These are phyloP conservation scores for Litchi chinensis DNA, from an alignment of 345 rosid species.

Conservation along the genomic window DNA sequence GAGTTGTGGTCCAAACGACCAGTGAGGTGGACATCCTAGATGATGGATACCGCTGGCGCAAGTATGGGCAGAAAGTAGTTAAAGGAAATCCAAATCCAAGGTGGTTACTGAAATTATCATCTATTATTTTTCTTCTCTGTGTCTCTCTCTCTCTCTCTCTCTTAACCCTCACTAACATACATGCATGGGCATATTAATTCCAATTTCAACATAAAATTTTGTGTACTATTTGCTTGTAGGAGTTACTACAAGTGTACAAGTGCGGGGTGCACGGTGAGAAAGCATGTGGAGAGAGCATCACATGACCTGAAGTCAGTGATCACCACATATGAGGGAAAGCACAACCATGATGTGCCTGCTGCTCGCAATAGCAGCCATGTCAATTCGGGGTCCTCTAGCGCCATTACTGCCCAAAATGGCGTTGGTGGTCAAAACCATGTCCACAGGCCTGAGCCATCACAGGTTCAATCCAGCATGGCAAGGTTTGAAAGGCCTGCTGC, in stretches of 20 bases:
- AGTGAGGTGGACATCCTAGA: conserved; percentile 97
- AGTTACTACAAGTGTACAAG: conserved; percentile 98
- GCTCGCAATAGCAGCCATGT: conserved; percentile 77
- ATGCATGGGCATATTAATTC: not conserved
- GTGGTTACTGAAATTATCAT: conserved; percentile 32
- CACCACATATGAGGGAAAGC: conserved; percentile 97
- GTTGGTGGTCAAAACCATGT: conserved; percentile 45
- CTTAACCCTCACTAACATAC: not conserved
- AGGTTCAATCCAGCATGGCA: conserved; percentile 55
- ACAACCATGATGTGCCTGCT: conserved; percentile 95
- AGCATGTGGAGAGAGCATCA: conserved; percentile 98
- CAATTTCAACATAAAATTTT: conserved; percentile 7
- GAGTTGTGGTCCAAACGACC: conserved; percentile 98
- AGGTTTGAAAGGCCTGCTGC: conserved; percentile 59
- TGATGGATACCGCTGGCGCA: conserved; percentile 98
- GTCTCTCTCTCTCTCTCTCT: not conserved
- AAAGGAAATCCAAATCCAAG: conserved; percentile 99
- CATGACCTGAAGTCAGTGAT: conserved; percentile 95
- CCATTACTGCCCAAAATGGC: conserved; percentile 31
- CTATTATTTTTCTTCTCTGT: conserved; percentile 1
- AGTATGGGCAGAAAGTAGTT: conserved; percentile 98
- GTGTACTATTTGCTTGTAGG: conserved; percentile 41
- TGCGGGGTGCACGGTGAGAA: conserved; percentile 90
- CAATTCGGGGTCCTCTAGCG: conserved; percentile 39
- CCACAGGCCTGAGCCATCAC: conserved; percentile 63